phyloP scores from a whole-genome alignment of 495 filamentous ascomycete genomes.

The Diplogelasinospora grovesii region DNA sequence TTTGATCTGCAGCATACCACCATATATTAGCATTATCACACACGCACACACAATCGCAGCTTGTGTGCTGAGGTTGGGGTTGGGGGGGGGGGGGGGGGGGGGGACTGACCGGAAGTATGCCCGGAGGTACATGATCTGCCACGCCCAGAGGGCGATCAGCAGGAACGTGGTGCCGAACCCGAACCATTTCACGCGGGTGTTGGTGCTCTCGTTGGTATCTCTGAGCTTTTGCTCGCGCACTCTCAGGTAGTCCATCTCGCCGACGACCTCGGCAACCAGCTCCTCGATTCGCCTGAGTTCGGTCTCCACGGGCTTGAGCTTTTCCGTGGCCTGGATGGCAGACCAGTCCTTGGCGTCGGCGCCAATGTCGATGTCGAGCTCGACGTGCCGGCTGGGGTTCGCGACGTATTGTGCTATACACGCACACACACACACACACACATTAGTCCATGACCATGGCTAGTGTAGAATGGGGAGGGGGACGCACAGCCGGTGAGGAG shows the following conservation, averaged over 20 bases:
- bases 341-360: constrained; percentile 98
- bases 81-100: too few relatives aligned
- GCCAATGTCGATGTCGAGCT: constrained; percentile 97
- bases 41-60: not conserved
- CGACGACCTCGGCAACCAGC: constrained; percentile 71
- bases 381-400: constrained; percentile 69
- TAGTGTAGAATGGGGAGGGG: not conserved
- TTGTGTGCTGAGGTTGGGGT: too few relatives aligned
- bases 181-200: constrained; percentile 98
- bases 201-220: constrained; percentile 99
- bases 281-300: constrained; percentile 92
- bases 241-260: constrained; percentile 90
- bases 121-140: constrained; percentile 96
- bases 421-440: too few relatives aligned
- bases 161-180: constrained; percentile 92
- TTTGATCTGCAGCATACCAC: constrained; percentile 51
- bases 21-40: constrained; percentile 16
- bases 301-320: constrained; percentile 94
- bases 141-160: constrained; percentile 81
- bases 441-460: constrained; percentile 10
- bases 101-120: constrained; percentile 77
- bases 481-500: constrained; percentile 60
- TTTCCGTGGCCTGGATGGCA: constrained; percentile 91
- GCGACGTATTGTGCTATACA: constrained; percentile 32
- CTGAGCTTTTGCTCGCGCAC: constrained; percentile 86